Base-by-base conservation (phyloP, 2,329 filamentous ascomycete genomes). In the Cryphonectria carpinicola region DNA sequence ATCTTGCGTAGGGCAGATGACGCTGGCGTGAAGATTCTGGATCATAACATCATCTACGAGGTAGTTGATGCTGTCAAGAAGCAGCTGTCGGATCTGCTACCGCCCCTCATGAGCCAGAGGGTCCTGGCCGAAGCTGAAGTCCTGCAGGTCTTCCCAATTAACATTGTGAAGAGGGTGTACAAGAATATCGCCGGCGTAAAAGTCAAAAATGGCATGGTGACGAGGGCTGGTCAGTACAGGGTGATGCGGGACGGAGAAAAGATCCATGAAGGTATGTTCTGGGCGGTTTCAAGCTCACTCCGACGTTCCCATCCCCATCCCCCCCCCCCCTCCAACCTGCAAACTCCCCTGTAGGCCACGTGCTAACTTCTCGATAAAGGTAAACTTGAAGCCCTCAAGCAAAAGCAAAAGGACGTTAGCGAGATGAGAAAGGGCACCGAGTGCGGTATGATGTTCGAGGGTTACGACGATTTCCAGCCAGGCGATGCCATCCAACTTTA, bases 351-450 rank as follows among this genome's bases (percentile, higher is more conserved):
- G 2, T 37, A 17, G n/a, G 39, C 22, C 65, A 37, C 64, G 11
- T 52, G 74, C 67, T 76, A 70, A 74, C 74, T 68, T 77, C 69
- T 68, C 22, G 3, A 58, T 70, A 39, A 71, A 97, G 95, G 95
- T 74, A 87, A 86, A 66, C 88, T 98, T 60, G 87, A 89, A 25
- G 93, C 93, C 1, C 88, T 99, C 71, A 98, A 96, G 83, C 93
- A 97, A 77, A 89, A 92, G 80, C 98, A 98, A 86, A 97, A 97
- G 80, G 93, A 98, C 74, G 93, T 96, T 41, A 84, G 85, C 62
- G 93, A 97, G 78, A 96, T 97, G 90, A 90, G 90, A 76, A 98
- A 97, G 82, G 95, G 94, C 71, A 89, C 87, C n/a, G 96, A 99
- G 81, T 99, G 96, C 77, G 96, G 96, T 74, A 91, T 99, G 75